Evolutionary conservation across 2,329 filamentous ascomycete genomes (phyloP), one percentile per base, ranked within the genome.

Genomic region (Aspergillus pseudoviridinutans): DNA sequence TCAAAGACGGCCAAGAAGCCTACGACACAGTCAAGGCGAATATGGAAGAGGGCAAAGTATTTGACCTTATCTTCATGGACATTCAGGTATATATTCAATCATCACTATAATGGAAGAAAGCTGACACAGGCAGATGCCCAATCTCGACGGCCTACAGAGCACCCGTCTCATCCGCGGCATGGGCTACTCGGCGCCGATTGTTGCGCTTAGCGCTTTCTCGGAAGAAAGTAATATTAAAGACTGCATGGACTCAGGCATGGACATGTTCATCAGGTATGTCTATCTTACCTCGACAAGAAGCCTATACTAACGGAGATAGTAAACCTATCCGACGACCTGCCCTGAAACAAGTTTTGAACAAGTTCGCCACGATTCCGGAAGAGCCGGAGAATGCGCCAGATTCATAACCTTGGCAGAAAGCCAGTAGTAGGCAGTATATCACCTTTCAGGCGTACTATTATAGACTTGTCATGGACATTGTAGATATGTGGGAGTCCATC

Each of bases 61-160:
- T 93, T 70, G 91, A 96, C 64, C 80, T 97, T 27, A 93, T 97
- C 61, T 94, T 96, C 69, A 97, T 96, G 92, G 92, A 97, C 67
- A 88, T 96, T 7, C 91, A 68, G 57, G 66, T 68, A 58, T 14
- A 58, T 14, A 12, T 27, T 14, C 32, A 17, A 35, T 8, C 12
- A 4, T 25, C 7, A 7, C 14, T 2, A 1, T 25, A 1, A 1
- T 2, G 24, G 24, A 25, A 25, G 24, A 25, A 25, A n/a, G 25
- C 58, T 62, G 50, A 62, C 29, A 4, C 4, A 17, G 12, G 2
- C 24, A 85, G 75, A 97, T 97, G 92, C 92, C 92, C 3, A 95
- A 94, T 61, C 82, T 97, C 14, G 92, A 96, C 68, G 92, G 92
- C 1, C 78, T 97, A 25, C 88, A 96, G 71, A 92, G 89, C 50